Evolutionary conservation across 805 yeast genomes (phyloP).

Genomic region (Pichia phayaonensis): DNA sequence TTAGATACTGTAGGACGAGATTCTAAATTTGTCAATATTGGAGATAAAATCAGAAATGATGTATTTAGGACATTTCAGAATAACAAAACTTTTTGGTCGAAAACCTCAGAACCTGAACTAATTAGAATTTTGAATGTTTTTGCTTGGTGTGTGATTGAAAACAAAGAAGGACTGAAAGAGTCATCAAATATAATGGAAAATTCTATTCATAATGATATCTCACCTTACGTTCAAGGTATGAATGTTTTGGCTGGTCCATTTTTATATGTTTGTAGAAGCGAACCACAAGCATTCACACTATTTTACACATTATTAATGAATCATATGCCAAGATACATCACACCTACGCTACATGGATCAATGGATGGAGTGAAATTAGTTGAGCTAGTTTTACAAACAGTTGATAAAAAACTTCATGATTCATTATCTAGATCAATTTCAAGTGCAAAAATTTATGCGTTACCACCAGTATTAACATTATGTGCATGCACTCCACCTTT

Average conservation of each 20-base stretch:
- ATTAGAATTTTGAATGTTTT: slow-evolving; percentile 65
- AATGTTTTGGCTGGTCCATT: slow-evolving; percentile 82
- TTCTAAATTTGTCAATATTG: slow-evolving; percentile 35
- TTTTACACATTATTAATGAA: slow-evolving; percentile 53
- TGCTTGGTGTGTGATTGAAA: slow-evolving; percentile 38
- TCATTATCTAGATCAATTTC: slow-evolving; percentile 55
- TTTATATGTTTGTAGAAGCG: slow-evolving; percentile 65
- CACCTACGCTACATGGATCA: slow-evolving; percentile 73
- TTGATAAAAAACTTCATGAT: slow-evolving; percentile 64
- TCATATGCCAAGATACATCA: slow-evolving; percentile 71
- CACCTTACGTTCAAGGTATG: slow-evolving; percentile 83
- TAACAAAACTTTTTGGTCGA: slow-evolving; percentile 53
- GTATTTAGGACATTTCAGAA: slow-evolving; percentile 80
- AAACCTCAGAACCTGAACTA: slow-evolving; percentile 63
- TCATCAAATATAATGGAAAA: not conserved
- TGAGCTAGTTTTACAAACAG: slow-evolving; percentile 61
- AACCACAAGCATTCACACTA: slow-evolving; percentile 76
- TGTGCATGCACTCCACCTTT: slow-evolving; percentile 88
- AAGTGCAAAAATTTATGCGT: slow-evolving; percentile 81
- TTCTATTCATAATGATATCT: slow-evolving; percentile 17
- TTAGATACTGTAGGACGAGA: slow-evolving; percentile 1
- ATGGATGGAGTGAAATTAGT: slow-evolving; percentile 68
- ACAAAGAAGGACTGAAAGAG: slow-evolving; percentile 11
- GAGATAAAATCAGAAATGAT: slow-evolving; percentile 72
- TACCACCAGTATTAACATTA: slow-evolving; percentile 74